phyloP scores from a whole-genome alignment of 345 rosid genomes.

The Linum usitatissimum region DNA sequence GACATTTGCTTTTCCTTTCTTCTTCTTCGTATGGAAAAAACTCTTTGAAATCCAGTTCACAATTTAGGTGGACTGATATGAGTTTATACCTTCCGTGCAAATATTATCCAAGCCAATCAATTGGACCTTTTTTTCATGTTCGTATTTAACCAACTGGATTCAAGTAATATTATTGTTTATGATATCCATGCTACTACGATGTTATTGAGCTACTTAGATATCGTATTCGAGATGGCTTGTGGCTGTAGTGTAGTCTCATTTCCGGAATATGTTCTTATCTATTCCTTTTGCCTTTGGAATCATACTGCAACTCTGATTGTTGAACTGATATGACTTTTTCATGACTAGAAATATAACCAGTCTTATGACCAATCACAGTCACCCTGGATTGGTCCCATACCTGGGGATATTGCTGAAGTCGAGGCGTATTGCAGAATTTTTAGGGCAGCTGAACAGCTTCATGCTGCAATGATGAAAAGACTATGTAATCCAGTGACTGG shows the following conservation, averaged over 20 bases:
- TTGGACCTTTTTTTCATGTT: too few relatives aligned
- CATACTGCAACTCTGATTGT: background rate
- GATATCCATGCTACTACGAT: background rate
- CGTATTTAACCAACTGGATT: too few relatives aligned
- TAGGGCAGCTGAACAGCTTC: slow-evolving; percentile 72
- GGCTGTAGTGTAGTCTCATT: background rate
- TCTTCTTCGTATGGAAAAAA: too few relatives aligned
- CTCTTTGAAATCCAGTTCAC: too few relatives aligned
- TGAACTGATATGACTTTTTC: slow-evolving; percentile 21
- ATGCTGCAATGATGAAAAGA: slow-evolving; percentile 80
- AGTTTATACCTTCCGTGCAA: too few relatives aligned
- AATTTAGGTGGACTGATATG: too few relatives aligned
- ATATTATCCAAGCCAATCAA: too few relatives aligned
- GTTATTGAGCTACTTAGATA: background rate
- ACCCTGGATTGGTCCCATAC: slow-evolving; percentile 88
- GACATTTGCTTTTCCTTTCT: too few relatives aligned
- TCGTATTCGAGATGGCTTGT: background rate
- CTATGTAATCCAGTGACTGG: slow-evolving; percentile 94
- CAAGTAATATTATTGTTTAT: too few relatives aligned
- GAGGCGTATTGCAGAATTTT: slow-evolving; percentile 95
- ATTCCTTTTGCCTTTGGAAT: background rate
- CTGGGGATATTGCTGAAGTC: slow-evolving; percentile 94
- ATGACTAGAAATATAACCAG: slow-evolving; percentile 29
- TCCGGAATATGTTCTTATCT: background rate
- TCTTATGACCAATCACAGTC: slow-evolving; percentile 54